Evolutionary conservation across 768 basidiomycete genomes (phyloP), one percentile per base, ranked within the genome.

Genomic region (Nidularia sp.): DNA sequence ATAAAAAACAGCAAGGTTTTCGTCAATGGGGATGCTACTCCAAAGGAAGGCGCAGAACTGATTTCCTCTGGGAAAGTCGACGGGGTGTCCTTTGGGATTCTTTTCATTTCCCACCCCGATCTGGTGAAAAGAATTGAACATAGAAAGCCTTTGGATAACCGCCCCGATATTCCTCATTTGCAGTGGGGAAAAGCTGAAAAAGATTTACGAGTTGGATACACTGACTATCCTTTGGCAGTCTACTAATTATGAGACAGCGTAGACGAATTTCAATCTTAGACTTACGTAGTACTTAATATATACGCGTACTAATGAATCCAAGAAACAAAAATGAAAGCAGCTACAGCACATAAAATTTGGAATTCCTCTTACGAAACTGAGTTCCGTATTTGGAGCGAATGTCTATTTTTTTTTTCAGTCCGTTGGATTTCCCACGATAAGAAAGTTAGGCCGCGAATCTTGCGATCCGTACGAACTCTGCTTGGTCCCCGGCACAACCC

Each of bases 51-150:
- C 1, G 68, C 68, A 10, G 47, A 57, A 43, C 65, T 76, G n/a
- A 56, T 77, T 25, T 47, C 63, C 1, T 56, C 59, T 2, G 67
- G 69, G 1, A 68, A 70, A 44, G 60, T 69, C 25, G 73, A 74
- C 46, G 74, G 63, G 1, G 63, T 70, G 6, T 59, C 65, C 47
- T 68, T 77, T 45, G 75, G 76, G 3, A 55, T 69, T 50, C 55
- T 61, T 45, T 74, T 61, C 57, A 66, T 76, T 42, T 60, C 66
- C 4, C 75, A 78, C 50, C 73, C 75, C 1, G 75, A 77, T 55
- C 54, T 77, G 12, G 67, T 58, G 45, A 36, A 25, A n/a, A n/a
- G 45, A 35, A 3, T 48, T 36, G 34, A 34, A 15, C 51, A 55
- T 42, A 57, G 57, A 10, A 55, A 57, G 50, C 54, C 57, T 1